phyloP scores from a whole-genome alignment of 768 basidiomycete genomes.

The Podaxis mareebaensis region DNA sequence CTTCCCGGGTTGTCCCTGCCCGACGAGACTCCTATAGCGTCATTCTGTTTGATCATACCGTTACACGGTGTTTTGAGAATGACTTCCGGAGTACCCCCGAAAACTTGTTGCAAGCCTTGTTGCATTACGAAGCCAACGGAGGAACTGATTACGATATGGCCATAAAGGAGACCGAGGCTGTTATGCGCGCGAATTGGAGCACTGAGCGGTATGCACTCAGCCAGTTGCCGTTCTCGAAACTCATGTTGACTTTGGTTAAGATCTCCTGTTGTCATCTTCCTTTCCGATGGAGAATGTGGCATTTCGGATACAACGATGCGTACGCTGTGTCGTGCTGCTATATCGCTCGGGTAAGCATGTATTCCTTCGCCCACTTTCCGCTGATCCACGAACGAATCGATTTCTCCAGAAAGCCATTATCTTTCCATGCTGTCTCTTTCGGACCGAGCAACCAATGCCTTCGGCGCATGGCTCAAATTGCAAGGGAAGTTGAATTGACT shows the following conservation, averaged over 20 bases:
- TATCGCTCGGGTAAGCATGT: constrained; percentile 42
- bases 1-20: constrained; percentile 17
- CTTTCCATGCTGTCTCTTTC: constrained; percentile 62
- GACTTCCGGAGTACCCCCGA: constrained; percentile 48
- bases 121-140: constrained; percentile 28
- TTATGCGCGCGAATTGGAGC: constrained; percentile 51
- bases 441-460: constrained; percentile 35
- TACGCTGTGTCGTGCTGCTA: constrained; percentile 40
- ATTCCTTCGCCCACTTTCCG: background rate
- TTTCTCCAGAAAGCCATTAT: constrained; percentile 47
- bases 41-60: constrained; percentile 39
- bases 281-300: constrained; percentile 55
- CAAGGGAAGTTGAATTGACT: constrained; percentile 44
- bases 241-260: constrained; percentile 24
- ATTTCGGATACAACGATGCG: constrained; percentile 41
- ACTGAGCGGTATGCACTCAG: constrained; percentile 40
- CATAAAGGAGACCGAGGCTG: constrained; percentile 30
- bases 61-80: constrained; percentile 34
- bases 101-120: constrained; percentile 38
- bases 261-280: constrained; percentile 53
- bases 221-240: background rate
- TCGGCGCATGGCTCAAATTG: constrained; percentile 52
- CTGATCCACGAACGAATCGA: background rate
- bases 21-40: constrained; percentile 60
- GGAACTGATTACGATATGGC: constrained; percentile 50